Base-by-base conservation (phyloP, 768 basidiomycete genomes). In the Russula dissimulans region DNA sequence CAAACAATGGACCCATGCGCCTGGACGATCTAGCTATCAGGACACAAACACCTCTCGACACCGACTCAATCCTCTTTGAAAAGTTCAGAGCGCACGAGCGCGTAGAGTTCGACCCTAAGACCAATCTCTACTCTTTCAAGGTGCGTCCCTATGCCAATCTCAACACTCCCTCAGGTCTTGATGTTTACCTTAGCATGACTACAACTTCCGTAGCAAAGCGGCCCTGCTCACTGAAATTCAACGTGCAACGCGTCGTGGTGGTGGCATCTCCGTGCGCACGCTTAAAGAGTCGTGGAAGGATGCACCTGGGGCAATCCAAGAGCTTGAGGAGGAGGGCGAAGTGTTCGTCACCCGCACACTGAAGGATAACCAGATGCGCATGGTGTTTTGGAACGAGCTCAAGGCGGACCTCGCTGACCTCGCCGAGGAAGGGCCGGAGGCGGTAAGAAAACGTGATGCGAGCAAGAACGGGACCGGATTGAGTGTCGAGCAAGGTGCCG, bases 211-310 rank as follows among this genome's bases (percentile, higher is more conserved):
- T 32, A 91, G 84, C 67, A 94, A 94, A 74, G 85, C 84, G 4
- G 83, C 91, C 0, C 78, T 95, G 3, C 73, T 95, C 15, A 87
- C 84, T 0, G 89, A 95, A 70, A 91, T 97, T 41, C 89, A 92
- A 68, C 84, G 88, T 1, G 84, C 89, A 66, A 89, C 89, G 2
- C 83, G 85, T 32, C 86, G 86, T 66, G 91, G 91, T 11, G 87
- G 90, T 3, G 92, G 92, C 3, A 83, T 95, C 34, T 82, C 90
- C 14, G 86, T 95, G 34, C 83, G 90, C 18, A 79, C 84, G 1
- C 75, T 97, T 44, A 92, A 94, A 68, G 92, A 95, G 70, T 87
- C 89, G 14, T 97, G 93, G 91, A 88, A 90, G 66, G 89, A 90
- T 65, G 89, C 92, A 0, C 86, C 87, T 1, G 74, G 78, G 46